These are phyloP conservation scores for Skeletonema tropicum DNA, from an alignment of 108 stramenopile genomes.

Conservation along the genomic window DNA sequence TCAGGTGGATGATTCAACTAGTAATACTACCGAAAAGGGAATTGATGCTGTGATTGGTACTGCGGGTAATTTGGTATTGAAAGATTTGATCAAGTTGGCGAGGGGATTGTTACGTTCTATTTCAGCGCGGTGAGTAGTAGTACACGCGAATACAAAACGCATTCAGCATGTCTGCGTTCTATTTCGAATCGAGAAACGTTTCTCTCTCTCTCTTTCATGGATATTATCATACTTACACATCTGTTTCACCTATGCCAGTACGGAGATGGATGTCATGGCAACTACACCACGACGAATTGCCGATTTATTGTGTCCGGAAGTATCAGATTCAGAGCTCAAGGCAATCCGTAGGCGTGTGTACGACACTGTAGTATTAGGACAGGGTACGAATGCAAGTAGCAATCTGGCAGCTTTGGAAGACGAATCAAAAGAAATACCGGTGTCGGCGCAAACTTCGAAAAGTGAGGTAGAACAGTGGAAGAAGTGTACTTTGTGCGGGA, in stretches of 20 bases:
- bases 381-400: conserved; percentile 56
- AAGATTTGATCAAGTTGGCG: conserved; percentile 38
- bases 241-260: conserved; percentile 8
- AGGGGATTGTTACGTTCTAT: conserved; percentile 42
- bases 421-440: conserved; percentile 54
- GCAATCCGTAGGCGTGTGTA: conserved; percentile 77
- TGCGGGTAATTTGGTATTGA: conserved; percentile 36
- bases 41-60: conserved; percentile 22
- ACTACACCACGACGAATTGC: conserved; percentile 84
- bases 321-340: conserved; percentile 62
- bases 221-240: neutral
- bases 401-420: conserved; percentile 46
- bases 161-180: neutral
- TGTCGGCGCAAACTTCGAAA: conserved; percentile 23
- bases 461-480: conserved; percentile 68
- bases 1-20: conserved; percentile 1
- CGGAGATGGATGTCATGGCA: conserved; percentile 77
- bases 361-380: conserved; percentile 82
- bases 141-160: neutral
- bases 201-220: neutral
- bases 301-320: conserved; percentile 75
- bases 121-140: conserved; percentile 45
- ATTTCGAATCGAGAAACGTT: neutral
- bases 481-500: conserved; percentile 81
- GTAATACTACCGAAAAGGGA: conserved; percentile 6